Base-by-base conservation (phyloP, 2,329 filamentous ascomycete species). In the Alternaria alternata region DNA sequence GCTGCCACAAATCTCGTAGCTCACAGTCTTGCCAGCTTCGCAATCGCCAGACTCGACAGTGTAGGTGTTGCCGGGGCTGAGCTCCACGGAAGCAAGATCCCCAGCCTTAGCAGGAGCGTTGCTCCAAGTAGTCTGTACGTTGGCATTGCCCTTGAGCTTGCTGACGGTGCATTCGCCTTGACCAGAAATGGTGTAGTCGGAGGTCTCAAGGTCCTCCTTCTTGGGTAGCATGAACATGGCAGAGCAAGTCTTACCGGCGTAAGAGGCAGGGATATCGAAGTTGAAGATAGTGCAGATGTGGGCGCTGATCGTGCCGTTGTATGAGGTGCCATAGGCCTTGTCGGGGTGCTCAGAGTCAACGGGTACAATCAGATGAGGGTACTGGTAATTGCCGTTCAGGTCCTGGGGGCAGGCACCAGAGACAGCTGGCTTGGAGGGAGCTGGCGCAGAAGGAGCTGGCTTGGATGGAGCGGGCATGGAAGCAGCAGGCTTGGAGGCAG, bases 181-280 rank as follows among this genome's bases (percentile, higher is more conserved):
- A 24, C 87, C 83, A 26, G 80, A 84, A 70, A 85, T 86, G 20
- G 78, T 84, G 76, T 81, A 89, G 11, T 81, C 80, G 0, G 87
- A 88, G 1, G 87, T 88, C 76, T 87, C 77, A n/a, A 90, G 84
- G 34, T 88, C 76, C 16, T 80, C 69, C 62, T 86, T 76, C 51
- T 80, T 66, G 11, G 89, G 89, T 78, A 91, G 86, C 44, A 90
- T 80, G 84, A 91, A 91, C 57, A 88, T 80, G 8, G 91, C 80
- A 56, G 82, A 85, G 80, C 89, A 92, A 7, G 79, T 86, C 78
- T 87, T 86, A 66, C 85, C 86, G 8, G 80, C 67, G 67, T 87
- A 83, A 5, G 78, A 76, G 4, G 76, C 63, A 1, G 85, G 86
- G 43, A 91, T 85, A 70, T 90, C 87, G 78, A 91, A 91, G 80